A percentile compares a stretch with the other conserved stretches of the same genome.
phyloP scores from a whole-genome alignment of 2,329 filamentous ascomycete species.

The Zymoseptoria ardabiliae region DNA sequence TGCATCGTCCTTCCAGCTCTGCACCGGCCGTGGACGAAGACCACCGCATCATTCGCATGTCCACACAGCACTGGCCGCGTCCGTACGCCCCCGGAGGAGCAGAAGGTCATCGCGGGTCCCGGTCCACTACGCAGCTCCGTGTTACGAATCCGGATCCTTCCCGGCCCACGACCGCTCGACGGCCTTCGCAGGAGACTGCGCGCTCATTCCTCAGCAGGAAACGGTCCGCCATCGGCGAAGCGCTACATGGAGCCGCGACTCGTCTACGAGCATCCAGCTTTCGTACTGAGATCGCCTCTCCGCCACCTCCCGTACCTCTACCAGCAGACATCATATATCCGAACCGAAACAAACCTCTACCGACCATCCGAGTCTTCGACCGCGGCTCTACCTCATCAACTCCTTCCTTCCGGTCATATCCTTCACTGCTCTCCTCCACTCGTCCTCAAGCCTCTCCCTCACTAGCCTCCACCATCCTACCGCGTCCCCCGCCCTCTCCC shows the following conservation, averaged over 20 bases:
- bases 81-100: conserved; percentile 27
- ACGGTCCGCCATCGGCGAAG: conserved; percentile 14
- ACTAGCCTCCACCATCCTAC: neutral
- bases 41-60: conserved; percentile 29
- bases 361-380: neutral
- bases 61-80: conserved; percentile 27
- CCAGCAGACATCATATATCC: conserved; percentile 4
- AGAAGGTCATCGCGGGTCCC: conserved; percentile 27
- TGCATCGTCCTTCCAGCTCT: neutral
- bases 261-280: conserved; percentile 14
- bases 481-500: neutral
- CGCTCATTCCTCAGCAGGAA: conserved; percentile 19
- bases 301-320: conserved; percentile 3
- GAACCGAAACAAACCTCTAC: conserved; percentile 4
- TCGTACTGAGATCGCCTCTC: conserved; percentile 1
- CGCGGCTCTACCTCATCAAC: neutral
- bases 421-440: neutral
- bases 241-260: conserved; percentile 7
- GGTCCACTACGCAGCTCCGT: conserved; percentile 22
- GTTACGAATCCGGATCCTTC: conserved; percentile 29
- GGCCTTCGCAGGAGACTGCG: conserved; percentile 11
- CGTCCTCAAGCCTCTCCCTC: neutral
- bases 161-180: conserved; percentile 17
- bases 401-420: neutral
- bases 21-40: conserved; percentile 23